Conservation (phyloP, 2,329 filamentous ascomycete genomes). For the Fusarium penzigii region DNA sequence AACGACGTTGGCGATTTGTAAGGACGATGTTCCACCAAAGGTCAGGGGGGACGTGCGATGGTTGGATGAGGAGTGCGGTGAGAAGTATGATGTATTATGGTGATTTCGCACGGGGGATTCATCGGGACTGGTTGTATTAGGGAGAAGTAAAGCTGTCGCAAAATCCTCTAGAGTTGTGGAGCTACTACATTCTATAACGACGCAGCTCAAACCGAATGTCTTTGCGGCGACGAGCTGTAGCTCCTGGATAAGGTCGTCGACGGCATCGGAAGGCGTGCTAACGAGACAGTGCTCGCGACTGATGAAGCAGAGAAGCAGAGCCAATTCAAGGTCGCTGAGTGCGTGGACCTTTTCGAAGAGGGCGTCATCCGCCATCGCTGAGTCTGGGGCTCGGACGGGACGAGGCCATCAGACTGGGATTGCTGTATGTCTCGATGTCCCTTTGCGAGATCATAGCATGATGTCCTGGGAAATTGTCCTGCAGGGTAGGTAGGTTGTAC, state of each 20-base stretch:
- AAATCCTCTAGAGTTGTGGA: conserved; percentile 82
- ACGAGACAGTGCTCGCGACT: conserved; percentile 87
- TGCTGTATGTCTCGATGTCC: too few relatives aligned
- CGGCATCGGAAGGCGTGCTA: conserved; percentile 62
- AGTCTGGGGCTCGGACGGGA: conserved; percentile 22
- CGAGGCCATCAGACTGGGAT: conserved; percentile 29
- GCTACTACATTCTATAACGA: conserved; percentile 70
- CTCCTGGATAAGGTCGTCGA: conserved; percentile 73
- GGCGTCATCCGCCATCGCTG: conserved; percentile 60
- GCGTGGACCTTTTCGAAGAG: conserved; percentile 71
- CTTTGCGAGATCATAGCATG: too few relatives aligned
- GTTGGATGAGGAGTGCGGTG: conserved; percentile 24
- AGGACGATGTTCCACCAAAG: conserved; percentile 25
- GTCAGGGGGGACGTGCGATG: conserved; percentile 30
- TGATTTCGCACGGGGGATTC: conserved; percentile 28
- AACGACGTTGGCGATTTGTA: conserved; percentile 75
- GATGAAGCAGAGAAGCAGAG: conserved; percentile 77
- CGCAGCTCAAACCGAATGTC: conserved; percentile 72
- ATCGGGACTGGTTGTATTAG: conserved; percentile 26
- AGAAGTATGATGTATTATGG: conserved; percentile 33
- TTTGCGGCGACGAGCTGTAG: conserved; percentile 69
- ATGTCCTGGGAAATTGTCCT: too few relatives aligned
- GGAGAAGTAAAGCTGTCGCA: conserved; percentile 64
- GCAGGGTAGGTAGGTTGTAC: too few relatives aligned
- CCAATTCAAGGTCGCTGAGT: conserved; percentile 86